Evolutionary conservation across 805 yeast species (phyloP).

Genomic region (Candida arabinofermentans): DNA sequence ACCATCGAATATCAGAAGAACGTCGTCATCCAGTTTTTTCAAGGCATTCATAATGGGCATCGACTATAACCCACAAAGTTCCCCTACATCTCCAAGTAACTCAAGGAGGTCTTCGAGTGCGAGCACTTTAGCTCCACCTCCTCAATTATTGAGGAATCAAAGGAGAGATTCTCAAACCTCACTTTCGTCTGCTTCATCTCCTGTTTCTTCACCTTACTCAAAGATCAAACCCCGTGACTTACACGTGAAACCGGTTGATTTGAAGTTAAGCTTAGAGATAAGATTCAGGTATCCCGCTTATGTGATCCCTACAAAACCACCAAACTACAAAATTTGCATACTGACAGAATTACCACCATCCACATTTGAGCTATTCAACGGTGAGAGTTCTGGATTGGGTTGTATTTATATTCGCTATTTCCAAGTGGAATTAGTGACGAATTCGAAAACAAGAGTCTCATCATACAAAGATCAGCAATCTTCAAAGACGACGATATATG

Average conservation of each 20-base stretch:
- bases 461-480: conserved; percentile 12
- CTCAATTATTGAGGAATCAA: neutral
- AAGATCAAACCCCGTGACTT: conserved; percentile 12
- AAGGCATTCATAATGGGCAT: conserved; percentile 24
- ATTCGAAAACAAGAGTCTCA: conserved; percentile 28
- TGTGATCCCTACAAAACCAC: conserved; percentile 39
- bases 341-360: conserved; percentile 19
- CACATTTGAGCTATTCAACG: conserved; percentile 32
- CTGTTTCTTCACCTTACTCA: conserved; percentile 4
- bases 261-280: conserved; percentile 43
- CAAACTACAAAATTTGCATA: conserved; percentile 21
- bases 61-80: conserved; percentile 12
- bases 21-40: conserved; percentile 26
- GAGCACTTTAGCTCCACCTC: conserved; percentile 1
- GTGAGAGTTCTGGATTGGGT: conserved; percentile 45
- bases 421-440: conserved; percentile 27
- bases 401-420: conserved; percentile 40
- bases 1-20: conserved; percentile 4
- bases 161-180: neutral
- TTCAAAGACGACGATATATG: conserved; percentile 17
- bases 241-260: conserved; percentile 32
- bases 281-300: conserved; percentile 45
- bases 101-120: conserved; percentile 12
- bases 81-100: conserved; percentile 9
- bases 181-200: conserved; percentile 2